Base-by-base conservation (phyloP, 192 early-diverging fungal species). In the Phlyctochytrium arcticum region DNA sequence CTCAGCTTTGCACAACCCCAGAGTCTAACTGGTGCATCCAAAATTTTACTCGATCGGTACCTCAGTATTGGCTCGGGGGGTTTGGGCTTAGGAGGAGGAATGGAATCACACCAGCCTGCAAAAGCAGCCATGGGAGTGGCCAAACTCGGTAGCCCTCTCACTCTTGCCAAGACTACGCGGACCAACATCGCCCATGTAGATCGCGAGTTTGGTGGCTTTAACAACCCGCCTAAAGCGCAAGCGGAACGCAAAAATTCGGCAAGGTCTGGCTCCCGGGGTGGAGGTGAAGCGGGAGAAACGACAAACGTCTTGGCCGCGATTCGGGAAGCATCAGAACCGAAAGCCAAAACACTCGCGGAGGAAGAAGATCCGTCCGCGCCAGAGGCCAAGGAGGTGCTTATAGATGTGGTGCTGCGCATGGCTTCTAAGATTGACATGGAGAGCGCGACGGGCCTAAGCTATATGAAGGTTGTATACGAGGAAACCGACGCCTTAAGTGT, bases 371-470 rank as follows among this genome's bases (percentile, higher is more conserved):
- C 12, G 17, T 24, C 37, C 4, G 54, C 55, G 24, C 64, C 54
- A 17, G 60, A 68, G 12, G 56, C 60, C 15, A 73, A 69, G 42
- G 66, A 69, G 24, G 46, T 64, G 1, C 19, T 73, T 8, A 9
- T 57, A 19, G 72, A 73, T 58, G 72, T 73, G 17, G 68, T 73
- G 6, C 15, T 42, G 29, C 46, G 62, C 10, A 69, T 73, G 72
- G 35, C 39, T 7, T 26, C 54, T 8, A 63, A 51, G 19, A 42
- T 73, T 30, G 67, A 60, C 36, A 27, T 33, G 23, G 27, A 12
- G 1, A 21, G 50, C 4, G 58, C 55, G 24, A 36, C 61, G 51
- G 48, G 54, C n/a, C 50, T 24, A 46, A 55, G 64, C 15, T 69
- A 62, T 32, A 48, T 73, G 67, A 47, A 36, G 34, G 49, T 56